Conservation (phyloP, 257 asterid species). For the Nemophila menziesii region DNA sequence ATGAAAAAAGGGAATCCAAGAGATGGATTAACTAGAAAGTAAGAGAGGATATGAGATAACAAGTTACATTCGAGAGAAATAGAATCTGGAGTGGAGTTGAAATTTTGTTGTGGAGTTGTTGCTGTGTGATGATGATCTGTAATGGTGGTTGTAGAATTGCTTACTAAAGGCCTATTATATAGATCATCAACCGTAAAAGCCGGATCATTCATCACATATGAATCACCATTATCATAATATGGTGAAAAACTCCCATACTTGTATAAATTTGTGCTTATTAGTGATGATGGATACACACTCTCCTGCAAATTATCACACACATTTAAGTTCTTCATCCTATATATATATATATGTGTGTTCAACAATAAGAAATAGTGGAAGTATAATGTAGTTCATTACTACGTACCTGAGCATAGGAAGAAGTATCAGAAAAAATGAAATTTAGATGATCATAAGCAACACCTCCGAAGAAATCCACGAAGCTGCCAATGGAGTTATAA, state of each 20-base stretch:
- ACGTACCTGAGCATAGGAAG: conserved; percentile 57
- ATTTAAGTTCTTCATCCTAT: conserved; percentile 10
- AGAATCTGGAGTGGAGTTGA: conserved; percentile 31
- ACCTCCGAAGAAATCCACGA: conserved; percentile 89
- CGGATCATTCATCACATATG: conserved; percentile 37
- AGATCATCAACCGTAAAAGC: conserved; percentile 26
- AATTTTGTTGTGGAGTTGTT: conserved; percentile 26
- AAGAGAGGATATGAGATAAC: neutral
- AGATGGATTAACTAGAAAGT: neutral
- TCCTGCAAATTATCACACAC: conserved; percentile 42
- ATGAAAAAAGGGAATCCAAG: neutral
- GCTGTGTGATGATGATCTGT: conserved; percentile 33
- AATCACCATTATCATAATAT: conserved; percentile 52
- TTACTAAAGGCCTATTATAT: conserved; percentile 32
- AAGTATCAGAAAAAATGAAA: conserved; percentile 60
- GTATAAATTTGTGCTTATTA: conserved; percentile 42
- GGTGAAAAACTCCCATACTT: conserved; percentile 66
- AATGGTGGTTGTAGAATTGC: conserved; percentile 22
- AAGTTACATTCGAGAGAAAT: conserved; percentile 59
- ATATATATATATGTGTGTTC: neutral
- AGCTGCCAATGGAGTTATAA: conserved; percentile 73
- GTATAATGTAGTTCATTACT: too few relatives aligned
- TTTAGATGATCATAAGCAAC: conserved; percentile 75
- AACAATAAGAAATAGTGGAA: neutral
- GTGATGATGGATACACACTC: conserved; percentile 47